phyloP scores from a whole-genome alignment of 208 protist species.

The Cochliopodium minus region DNA sequence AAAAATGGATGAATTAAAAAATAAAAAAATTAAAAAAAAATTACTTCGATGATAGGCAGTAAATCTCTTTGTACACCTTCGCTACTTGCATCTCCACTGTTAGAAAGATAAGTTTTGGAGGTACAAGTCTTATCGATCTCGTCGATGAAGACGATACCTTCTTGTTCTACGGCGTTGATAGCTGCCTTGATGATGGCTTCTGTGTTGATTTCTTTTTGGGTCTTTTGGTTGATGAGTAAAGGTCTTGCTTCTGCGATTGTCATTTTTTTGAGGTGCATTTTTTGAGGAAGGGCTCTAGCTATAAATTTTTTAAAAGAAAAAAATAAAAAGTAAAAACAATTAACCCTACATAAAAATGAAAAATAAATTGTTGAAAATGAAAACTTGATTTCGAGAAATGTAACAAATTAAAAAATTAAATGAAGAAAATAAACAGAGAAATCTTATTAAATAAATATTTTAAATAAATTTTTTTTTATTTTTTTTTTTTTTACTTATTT shows the following conservation, averaged over 20 bases:
- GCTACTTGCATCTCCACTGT: constrained; percentile 66
- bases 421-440: too few relatives aligned
- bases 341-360: neutral
- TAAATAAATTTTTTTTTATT: too few relatives aligned
- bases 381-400: too few relatives aligned
- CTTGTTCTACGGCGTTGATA: constrained; percentile 75
- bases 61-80: constrained; percentile 94
- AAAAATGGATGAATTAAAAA: too few relatives aligned
- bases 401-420: too few relatives aligned
- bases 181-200: constrained; percentile 70
- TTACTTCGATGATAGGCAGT: constrained; percentile 88
- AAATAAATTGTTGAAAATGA: too few relatives aligned
- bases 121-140: constrained; percentile 96
- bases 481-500: too few relatives aligned
- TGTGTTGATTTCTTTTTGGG: constrained; percentile 75
- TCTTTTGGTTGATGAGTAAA: constrained; percentile 65
- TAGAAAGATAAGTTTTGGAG: constrained; percentile 45
- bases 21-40: too few relatives aligned
- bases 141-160: constrained; percentile 95
- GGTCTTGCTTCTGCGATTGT: constrained; percentile 74
- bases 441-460: too few relatives aligned
- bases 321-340: neutral
- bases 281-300: neutral
- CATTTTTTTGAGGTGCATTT: constrained; percentile 56
- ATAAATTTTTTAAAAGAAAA: neutral